Evolutionary conservation across 768 basidiomycete species (phyloP).

Genomic region (Leccinellum luteum): DNA sequence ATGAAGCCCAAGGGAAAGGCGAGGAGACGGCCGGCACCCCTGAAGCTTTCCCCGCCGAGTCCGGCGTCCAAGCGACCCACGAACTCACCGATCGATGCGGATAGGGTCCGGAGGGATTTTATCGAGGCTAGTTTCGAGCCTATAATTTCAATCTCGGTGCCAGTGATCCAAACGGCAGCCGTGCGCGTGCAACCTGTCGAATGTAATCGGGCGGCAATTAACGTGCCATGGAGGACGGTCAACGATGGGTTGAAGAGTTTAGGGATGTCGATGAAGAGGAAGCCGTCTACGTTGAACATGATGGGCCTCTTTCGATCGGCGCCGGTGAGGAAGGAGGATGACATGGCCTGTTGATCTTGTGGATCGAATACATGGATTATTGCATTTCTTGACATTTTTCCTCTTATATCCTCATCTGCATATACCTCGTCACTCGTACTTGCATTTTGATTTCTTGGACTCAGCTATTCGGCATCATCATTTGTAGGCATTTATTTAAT

Average conservation of each 20-base stretch:
- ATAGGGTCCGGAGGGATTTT: slow-evolving; percentile 39
- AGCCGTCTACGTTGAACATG: slow-evolving; percentile 25
- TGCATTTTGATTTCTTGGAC: neutral
- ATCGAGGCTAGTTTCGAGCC: slow-evolving; percentile 42
- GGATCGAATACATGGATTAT: neutral
- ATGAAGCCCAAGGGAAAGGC: slow-evolving; percentile 27
- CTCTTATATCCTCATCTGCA: neutral
- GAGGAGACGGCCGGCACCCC: slow-evolving; percentile 42
- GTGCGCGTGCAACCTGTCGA: neutral
- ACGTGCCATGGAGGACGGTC: slow-evolving; percentile 2
- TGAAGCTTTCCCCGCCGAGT: slow-evolving; percentile 36
- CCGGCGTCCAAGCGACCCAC: slow-evolving; percentile 32
- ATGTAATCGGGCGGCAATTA: slow-evolving; percentile 4
- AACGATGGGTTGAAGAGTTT: slow-evolving; percentile 8
- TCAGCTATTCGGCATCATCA: neutral
- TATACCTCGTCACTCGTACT: neutral
- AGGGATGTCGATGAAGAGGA: slow-evolving; percentile 16
- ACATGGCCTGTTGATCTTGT: neutral
- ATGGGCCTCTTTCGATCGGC: slow-evolving; percentile 32
- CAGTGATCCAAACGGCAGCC: neutral
- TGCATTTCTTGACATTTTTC: neutral
- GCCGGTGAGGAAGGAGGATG: slow-evolving; percentile 17
- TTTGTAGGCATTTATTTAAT: neutral
- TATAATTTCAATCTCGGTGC: neutral
- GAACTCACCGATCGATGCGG: slow-evolving; percentile 36